Evolutionary conservation across 805 yeast species (phyloP).

Genomic region (Aciculoconidium aculeatum): DNA sequence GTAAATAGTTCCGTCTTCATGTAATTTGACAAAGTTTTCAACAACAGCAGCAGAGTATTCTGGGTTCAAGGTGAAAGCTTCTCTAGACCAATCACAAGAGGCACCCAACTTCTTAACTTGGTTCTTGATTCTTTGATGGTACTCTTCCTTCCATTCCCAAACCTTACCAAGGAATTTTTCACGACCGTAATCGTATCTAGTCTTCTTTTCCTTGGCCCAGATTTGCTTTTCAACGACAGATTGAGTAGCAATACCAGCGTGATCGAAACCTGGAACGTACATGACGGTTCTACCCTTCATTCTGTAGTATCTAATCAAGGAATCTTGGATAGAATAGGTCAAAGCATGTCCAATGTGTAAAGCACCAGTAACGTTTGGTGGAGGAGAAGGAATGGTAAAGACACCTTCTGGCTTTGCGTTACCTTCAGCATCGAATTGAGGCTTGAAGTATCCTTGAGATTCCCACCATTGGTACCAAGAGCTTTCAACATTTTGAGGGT

Average conservation of each 20-base stretch:
- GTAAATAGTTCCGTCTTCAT: conserved; percentile 92
- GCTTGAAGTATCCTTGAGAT: conserved; percentile 79
- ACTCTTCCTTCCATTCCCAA: conserved; percentile 98
- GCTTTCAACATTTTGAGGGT: conserved; percentile 87
- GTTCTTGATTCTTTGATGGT: conserved; percentile 76
- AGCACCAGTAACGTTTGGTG: conserved; percentile 98
- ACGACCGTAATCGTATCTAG: conserved; percentile 94
- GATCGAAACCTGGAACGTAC: conserved; percentile 95
- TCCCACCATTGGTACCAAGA: conserved; percentile 99
- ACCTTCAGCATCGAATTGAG: conserved; percentile 75
- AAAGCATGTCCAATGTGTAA: conserved; percentile 97
- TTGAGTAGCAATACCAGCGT: conserved; percentile 98
- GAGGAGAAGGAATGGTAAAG: conserved; percentile 96
- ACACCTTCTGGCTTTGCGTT: conserved; percentile 72
- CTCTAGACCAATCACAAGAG: conserved; percentile 93
- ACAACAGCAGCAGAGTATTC: conserved; percentile 71
- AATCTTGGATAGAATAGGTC: conserved; percentile 90
- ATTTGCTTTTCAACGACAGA: conserved; percentile 95
- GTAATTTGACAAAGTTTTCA: conserved; percentile 86
- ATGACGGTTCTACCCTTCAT: conserved; percentile 95
- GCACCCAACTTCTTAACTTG: conserved; percentile 90
- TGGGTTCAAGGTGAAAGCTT: conserved; percentile 88
- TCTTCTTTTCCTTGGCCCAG: conserved; percentile 80
- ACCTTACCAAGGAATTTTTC: conserved; percentile 82
- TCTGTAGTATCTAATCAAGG: conserved; percentile 88